phyloP scores from a whole-genome alignment of 768 basidiomycete species.

The Dentipellis fragilis region DNA sequence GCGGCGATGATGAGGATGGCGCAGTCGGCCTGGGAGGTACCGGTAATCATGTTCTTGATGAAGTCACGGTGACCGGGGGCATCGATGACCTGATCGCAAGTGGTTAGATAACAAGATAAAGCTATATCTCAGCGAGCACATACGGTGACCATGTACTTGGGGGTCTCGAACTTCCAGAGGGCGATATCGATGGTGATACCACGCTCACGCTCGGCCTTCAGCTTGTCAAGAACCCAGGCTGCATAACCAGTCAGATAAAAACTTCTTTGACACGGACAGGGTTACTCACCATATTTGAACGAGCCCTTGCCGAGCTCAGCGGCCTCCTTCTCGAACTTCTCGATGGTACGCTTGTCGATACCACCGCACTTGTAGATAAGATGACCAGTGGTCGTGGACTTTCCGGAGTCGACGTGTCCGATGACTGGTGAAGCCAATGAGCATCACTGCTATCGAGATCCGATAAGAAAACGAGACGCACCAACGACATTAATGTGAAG shows the following conservation, averaged over 20 bases:
- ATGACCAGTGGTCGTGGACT: slow-evolving; percentile 99
- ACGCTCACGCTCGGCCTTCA: slow-evolving; percentile 99
- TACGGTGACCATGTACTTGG: slow-evolving; percentile 89
- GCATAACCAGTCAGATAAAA: slow-evolving; percentile 19
- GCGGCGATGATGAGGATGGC: slow-evolving; percentile 99
- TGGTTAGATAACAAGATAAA: not conserved
- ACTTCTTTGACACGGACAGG: slow-evolving; percentile 1
- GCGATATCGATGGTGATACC: slow-evolving; percentile 99
- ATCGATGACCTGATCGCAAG: slow-evolving; percentile 67
- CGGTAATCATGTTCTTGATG: slow-evolving; percentile 99
- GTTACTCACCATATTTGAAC: slow-evolving; percentile 83
- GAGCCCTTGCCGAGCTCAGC: slow-evolving; percentile 99
- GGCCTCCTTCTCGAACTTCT: slow-evolving; percentile 99
- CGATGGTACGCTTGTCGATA: slow-evolving; percentile 99
- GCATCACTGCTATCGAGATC: slow-evolving; percentile 17
- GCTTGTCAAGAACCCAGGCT: slow-evolving; percentile 99
- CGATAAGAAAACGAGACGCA: slow-evolving; percentile 34
- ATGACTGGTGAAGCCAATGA: slow-evolving; percentile 53
- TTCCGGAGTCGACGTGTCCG: slow-evolving; percentile 99
- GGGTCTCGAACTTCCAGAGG: slow-evolving; percentile 99
- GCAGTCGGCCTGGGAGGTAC: slow-evolving; percentile 99
- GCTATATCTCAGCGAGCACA: slow-evolving; percentile 22
- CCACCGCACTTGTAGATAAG: slow-evolving; percentile 99
- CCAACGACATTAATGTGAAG: slow-evolving; percentile 96
- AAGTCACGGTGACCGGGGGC: slow-evolving; percentile 99